Conservation (phyloP, 2,329 filamentous ascomycete species). For the Phialophora verrucosa region DNA sequence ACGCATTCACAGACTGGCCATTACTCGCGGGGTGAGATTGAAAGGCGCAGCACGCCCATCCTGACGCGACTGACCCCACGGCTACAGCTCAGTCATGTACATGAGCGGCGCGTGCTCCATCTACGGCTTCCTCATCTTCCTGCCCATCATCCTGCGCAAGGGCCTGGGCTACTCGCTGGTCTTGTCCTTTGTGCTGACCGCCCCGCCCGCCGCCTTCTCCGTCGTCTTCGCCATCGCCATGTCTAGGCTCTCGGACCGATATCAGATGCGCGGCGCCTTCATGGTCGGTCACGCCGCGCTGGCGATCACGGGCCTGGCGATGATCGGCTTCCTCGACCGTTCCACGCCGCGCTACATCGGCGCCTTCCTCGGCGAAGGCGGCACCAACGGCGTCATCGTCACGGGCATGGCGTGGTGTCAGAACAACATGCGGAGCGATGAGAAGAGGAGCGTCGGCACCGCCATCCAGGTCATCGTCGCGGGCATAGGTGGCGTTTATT, state of each 20-base stretch:
- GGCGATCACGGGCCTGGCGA: conserved; percentile 66
- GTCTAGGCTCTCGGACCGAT: conserved; percentile 15
- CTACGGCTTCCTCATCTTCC: conserved; percentile 70
- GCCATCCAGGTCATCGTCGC: conserved; percentile 3
- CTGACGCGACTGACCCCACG: not conserved
- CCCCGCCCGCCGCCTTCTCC: conserved; percentile 40
- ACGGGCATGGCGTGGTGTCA: conserved; percentile 4
- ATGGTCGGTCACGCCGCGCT: conserved; percentile 10
- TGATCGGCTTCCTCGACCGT: conserved; percentile 60
- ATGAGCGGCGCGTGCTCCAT: conserved; percentile 58
- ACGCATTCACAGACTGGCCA: conserved; percentile 43
- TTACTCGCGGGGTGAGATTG: conserved; percentile 59
- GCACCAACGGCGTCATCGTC: conserved; percentile 3
- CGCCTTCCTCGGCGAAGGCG: conserved; percentile 1
- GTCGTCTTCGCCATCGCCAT: conserved; percentile 11
- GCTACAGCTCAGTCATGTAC: conserved; percentile 2
- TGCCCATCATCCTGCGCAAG: conserved; percentile 47
- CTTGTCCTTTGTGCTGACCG: conserved; percentile 44
- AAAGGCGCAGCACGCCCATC: conserved; percentile 41
- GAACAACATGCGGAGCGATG: conserved; percentile 13
- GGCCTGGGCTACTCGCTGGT: conserved; percentile 47
- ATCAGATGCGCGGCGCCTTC: conserved; percentile 17
- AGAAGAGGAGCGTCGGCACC: conserved; percentile 1
- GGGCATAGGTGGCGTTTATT: conserved; percentile 4
- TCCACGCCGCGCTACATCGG: conserved; percentile 8